Conservation (phyloP, 441 rosid genomes). For the Capsella rubella region DNA sequence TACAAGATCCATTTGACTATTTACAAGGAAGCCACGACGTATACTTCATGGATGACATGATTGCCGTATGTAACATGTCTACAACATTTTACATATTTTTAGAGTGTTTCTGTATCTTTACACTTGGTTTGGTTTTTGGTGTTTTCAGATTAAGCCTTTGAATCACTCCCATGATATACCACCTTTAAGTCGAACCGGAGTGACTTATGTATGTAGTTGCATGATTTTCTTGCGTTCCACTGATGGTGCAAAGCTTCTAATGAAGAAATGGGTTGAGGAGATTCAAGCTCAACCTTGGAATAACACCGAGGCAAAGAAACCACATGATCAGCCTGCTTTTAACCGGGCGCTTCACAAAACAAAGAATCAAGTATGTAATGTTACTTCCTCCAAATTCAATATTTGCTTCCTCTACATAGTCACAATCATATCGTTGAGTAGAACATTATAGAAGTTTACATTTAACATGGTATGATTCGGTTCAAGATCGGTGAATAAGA, state of each 20-base stretch:
- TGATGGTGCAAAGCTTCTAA: not conserved
- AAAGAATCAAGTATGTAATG: constrained; percentile 62
- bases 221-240: not conserved
- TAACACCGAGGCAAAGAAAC: constrained; percentile 47
- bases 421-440: not conserved
- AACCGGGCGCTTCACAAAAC: constrained; percentile 86
- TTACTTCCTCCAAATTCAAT: not conserved
- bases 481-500: not conserved
- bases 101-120: not conserved
- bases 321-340: constrained; percentile 93
- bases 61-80: constrained; percentile 54
- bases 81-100: not conserved
- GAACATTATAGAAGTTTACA: not conserved
- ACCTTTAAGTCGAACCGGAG: constrained; percentile 55
- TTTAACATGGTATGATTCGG: not conserved
- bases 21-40: constrained; percentile 82
- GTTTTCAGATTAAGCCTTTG: constrained; percentile 73
- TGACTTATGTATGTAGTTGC: not conserved
- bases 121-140: constrained; percentile 18
- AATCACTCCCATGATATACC: constrained; percentile 81
- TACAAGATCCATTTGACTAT: constrained; percentile 83
- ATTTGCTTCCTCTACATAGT: not conserved
- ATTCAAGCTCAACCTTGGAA: not conserved
- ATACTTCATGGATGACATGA: constrained; percentile 92
- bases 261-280: not conserved